Conservation (phyloP, 305 asterid genomes). For the Fraxinus greggii region DNA sequence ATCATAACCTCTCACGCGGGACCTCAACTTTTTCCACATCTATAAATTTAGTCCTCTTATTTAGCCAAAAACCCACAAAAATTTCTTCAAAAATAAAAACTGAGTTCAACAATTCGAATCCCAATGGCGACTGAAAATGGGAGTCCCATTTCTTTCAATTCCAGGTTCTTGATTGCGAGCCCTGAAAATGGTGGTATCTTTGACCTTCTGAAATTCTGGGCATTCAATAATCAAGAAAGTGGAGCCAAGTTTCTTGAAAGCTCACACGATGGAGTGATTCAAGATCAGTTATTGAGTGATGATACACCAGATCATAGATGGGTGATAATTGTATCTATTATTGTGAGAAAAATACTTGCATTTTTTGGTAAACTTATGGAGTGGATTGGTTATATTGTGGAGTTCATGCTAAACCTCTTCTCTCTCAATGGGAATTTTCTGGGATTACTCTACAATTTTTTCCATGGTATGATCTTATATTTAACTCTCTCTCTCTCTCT, state of each 20-base stretch:
- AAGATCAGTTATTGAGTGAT: slow-evolving; percentile 20
- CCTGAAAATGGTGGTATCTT: slow-evolving; percentile 60
- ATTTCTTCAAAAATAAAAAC: neutral
- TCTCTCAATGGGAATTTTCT: slow-evolving; percentile 66
- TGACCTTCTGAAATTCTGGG: slow-evolving; percentile 60
- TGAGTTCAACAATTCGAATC: neutral
- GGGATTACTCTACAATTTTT: slow-evolving; percentile 44
- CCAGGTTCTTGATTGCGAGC: slow-evolving; percentile 56
- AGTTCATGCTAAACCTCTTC: slow-evolving; percentile 71
- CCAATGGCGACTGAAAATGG: slow-evolving; percentile 23
- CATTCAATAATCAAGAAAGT: slow-evolving; percentile 35
- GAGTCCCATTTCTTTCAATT: slow-evolving; percentile 17
- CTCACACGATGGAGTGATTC: slow-evolving; percentile 25
- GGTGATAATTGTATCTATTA: slow-evolving; percentile 71
- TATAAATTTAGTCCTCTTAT: slow-evolving; percentile 21
- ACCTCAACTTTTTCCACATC: slow-evolving; percentile 18
- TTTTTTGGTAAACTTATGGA: slow-evolving; percentile 73
- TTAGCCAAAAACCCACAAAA: slow-evolving; percentile 4
- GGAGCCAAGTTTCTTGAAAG: slow-evolving; percentile 57
- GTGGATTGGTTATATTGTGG: slow-evolving; percentile 64
- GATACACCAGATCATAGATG: slow-evolving; percentile 55
- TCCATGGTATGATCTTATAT: slow-evolving; percentile 47
- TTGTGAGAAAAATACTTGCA: slow-evolving; percentile 59
- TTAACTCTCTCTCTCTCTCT: neutral
- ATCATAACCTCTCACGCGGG: neutral